Evolutionary conservation across 768 basidiomycete species (phyloP).

Genomic region (Lactifluus echinatus): DNA sequence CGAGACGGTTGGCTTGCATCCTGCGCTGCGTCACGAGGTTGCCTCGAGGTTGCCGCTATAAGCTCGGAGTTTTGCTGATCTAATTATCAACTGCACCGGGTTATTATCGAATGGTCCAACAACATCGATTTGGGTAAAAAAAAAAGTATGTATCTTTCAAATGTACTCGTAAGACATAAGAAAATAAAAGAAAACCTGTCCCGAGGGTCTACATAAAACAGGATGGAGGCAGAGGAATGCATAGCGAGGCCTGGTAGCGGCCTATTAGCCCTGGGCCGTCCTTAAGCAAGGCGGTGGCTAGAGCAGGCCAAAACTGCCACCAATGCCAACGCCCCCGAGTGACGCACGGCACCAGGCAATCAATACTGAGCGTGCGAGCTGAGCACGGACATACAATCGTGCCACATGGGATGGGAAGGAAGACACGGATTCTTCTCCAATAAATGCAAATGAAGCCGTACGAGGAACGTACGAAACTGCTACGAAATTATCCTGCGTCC

Average conservation of each 20-base stretch:
- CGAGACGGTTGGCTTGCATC: not conserved
- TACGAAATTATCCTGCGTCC: constrained; percentile 13
- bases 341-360: constrained; percentile 6
- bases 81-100: too few species aligned
- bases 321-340: not conserved
- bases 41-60: constrained; percentile 1
- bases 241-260: constrained; percentile 8
- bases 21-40: not conserved
- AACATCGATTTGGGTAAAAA: not conserved
- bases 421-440: constrained; percentile 6
- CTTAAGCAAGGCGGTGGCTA: not conserved
- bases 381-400: constrained; percentile 5
- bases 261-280: not conserved
- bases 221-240: constrained; percentile 8
- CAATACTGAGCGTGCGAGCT: constrained; percentile 13
- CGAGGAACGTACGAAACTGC: constrained; percentile 1
- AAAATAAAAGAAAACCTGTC: not conserved
- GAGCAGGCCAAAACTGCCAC: not conserved
- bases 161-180: constrained; percentile 3
- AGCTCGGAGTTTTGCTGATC: too few species aligned
- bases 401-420: constrained; percentile 5
- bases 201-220: constrained; percentile 9
- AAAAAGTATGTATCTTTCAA: not conserved
- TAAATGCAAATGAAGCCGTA: not conserved
- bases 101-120: not conserved